Conservation (phyloP, 495 filamentous ascomycete genomes). For the Aspergillus steynii region DNA sequence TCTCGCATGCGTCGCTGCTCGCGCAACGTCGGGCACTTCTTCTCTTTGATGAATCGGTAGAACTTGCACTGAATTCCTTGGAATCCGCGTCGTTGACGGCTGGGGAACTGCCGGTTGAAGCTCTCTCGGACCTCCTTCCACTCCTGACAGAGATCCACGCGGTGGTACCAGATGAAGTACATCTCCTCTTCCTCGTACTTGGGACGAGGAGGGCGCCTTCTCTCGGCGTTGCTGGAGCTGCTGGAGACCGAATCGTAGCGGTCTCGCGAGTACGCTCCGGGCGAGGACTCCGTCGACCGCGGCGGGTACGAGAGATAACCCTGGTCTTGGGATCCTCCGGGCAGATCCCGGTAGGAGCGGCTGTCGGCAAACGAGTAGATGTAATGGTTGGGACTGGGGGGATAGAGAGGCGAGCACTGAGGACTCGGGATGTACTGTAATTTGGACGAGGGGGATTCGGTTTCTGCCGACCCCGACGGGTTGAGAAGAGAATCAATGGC, state of each 20-base stretch:
- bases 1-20: constrained; percentile 48
- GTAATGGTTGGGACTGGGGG: constrained; percentile 32
- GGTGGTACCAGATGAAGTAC: constrained; percentile 59
- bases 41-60: constrained; percentile 52
- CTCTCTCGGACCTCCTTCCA: constrained; percentile 52
- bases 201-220: constrained; percentile 46
- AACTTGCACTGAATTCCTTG: constrained; percentile 58
- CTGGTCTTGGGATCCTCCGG: constrained; percentile 18
- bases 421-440: constrained; percentile 21
- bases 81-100: constrained; percentile 43
- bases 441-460: constrained; percentile 9
- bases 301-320: constrained; percentile 23
- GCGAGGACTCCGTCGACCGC: constrained; percentile 35
- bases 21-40: constrained; percentile 47
- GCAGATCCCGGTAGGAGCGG: constrained; percentile 17
- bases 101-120: constrained; percentile 52
- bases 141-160: constrained; percentile 52
- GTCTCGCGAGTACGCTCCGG: constrained; percentile 39
- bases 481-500: constrained; percentile 44
- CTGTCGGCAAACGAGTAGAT: constrained; percentile 26
- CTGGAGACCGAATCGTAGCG: constrained; percentile 47
- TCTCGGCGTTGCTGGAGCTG: constrained; percentile 40
- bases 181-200: constrained; percentile 55
- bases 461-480: constrained; percentile 21
- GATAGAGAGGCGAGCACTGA: constrained; percentile 33